Evolutionary conservation across 2,329 filamentous ascomycete species (phyloP).

Genomic region (Neophaeococcomyces aloes): DNA sequence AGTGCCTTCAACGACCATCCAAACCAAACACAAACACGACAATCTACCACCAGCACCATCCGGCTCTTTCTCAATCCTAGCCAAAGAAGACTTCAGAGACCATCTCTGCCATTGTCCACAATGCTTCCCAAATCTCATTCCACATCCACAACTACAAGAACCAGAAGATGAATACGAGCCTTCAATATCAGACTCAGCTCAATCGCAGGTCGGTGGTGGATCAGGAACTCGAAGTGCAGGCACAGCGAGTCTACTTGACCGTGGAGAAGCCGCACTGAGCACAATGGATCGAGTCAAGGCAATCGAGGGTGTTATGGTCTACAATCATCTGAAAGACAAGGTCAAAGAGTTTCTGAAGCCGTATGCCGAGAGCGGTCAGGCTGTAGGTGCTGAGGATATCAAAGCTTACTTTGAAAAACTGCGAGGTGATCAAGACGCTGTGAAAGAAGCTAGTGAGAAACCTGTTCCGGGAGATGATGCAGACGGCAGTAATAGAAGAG

Average conservation of each 20-base stretch:
- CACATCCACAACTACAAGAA: conserved; percentile 73
- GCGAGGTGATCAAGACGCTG: conserved; percentile 71
- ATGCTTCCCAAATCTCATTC: conserved; percentile 65
- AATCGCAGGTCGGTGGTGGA: conserved; percentile 13
- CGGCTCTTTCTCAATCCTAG: conserved; percentile 67
- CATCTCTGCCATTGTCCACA: conserved; percentile 68
- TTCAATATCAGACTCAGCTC: conserved; percentile 60
- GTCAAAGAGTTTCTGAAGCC: conserved; percentile 91
- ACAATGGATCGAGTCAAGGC: conserved; percentile 87
- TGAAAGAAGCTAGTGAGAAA: conserved; percentile 47
- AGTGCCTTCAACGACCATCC: conserved; percentile 11
- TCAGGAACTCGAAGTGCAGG: conserved; percentile 45
- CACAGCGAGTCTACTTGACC: conserved; percentile 75
- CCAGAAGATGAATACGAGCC: conserved; percentile 93
- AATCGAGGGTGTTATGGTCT: conserved; percentile 96
- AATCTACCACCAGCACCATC: conserved; percentile 47
- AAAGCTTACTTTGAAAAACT: conserved; percentile 93
- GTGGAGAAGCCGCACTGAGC: conserved; percentile 81
- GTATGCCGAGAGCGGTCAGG: conserved; percentile 80
- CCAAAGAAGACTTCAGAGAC: conserved; percentile 67
- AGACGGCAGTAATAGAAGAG: conserved; percentile 6
- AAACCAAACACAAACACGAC: conserved; percentile 47
- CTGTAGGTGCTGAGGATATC: conserved; percentile 89
- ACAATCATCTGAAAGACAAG: conserved; percentile 90
- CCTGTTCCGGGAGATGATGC: conserved; percentile 7